Percentiles rank a stretch among this genome's conserved stretches.
Conservation (phyloP, 2,329 filamentous ascomycete species). For the Trichophyton verrucosum region DNA sequence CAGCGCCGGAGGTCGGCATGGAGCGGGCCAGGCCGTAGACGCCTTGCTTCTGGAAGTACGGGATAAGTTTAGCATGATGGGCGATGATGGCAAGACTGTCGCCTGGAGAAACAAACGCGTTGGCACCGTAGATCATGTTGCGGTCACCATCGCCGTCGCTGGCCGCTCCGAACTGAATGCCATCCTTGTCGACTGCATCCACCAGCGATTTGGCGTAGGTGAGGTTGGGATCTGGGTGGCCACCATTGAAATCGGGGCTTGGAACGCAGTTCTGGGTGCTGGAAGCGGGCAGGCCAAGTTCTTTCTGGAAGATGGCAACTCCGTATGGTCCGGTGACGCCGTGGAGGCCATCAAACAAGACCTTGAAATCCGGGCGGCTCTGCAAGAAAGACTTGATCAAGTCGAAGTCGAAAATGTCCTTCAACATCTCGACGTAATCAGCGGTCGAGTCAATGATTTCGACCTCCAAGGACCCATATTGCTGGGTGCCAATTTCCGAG, state of each 20-base stretch:
- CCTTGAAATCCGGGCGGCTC: slow-evolving; percentile 80
- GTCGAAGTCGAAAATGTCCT: slow-evolving; percentile 96
- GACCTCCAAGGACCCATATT: slow-evolving; percentile 76
- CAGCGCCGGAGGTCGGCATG: slow-evolving; percentile 93
- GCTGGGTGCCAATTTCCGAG: slow-evolving; percentile 65
- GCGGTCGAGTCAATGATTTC: slow-evolving; percentile 87
- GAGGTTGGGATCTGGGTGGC: slow-evolving; percentile 94
- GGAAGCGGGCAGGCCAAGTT: slow-evolving; percentile 66
- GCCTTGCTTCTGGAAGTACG: slow-evolving; percentile 96
- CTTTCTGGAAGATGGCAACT: slow-evolving; percentile 84
- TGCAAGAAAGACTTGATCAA: slow-evolving; percentile 90
- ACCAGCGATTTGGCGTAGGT: slow-evolving; percentile 94
- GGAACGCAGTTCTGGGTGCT: slow-evolving; percentile 86
- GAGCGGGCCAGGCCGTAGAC: slow-evolving; percentile 90
- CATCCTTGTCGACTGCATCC: slow-evolving; percentile 79
- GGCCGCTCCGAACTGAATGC: slow-evolving; percentile 89
- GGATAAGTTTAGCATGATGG: slow-evolving; percentile 89
- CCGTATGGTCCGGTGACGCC: slow-evolving; percentile 95
- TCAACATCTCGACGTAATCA: slow-evolving; percentile 90
- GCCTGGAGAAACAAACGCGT: slow-evolving; percentile 89
- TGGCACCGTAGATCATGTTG: slow-evolving; percentile 99
- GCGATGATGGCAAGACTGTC: slow-evolving; percentile 97
- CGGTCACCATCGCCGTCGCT: slow-evolving; percentile 96
- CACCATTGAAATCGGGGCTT: slow-evolving; percentile 88
- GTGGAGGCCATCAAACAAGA: slow-evolving; percentile 87